Evolutionary conservation across 148 eudicot species (phyloP), one percentile per base, ranked within the genome.

Genomic region (Dianthus caryophyllus): DNA sequence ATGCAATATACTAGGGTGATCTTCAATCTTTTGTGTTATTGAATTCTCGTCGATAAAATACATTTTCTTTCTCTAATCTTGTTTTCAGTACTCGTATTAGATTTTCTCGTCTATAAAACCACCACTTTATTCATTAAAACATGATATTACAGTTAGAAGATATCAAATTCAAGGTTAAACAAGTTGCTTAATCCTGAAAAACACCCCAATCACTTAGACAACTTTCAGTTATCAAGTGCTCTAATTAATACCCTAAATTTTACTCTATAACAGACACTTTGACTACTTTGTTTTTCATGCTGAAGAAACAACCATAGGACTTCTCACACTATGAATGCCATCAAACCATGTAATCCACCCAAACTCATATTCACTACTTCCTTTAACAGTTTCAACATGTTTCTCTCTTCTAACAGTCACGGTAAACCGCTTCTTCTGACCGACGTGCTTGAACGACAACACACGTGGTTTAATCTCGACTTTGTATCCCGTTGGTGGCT

Each of bases 331-430:
- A 59, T 89, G 91, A 31, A 81, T 11, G 21, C 94, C 87, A 71
- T 87, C 97, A 43, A 27, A 72, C 97, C 91, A 90, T 46, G 83
- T 71, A 17, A 61, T 59, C 91, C 86, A 84, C 46, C 97, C 97
- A 70, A 88, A 90, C 9, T 71, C 67, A 46, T 86, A 80, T 77
- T 60, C 67, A 7, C 49, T 39, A 8, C 75, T 66, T 8, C 9
- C 63, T 13, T 18, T 20, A 44, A 39, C 59, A 7, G 11, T 10
- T 6, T 24, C n/a, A 13, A 6, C 15, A 6, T 71, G 66, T 6
- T 4, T 21, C 25, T 78, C 68, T 66, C 74, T 77, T 69, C 76
- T 72, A 0, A 91, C 83, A 11, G 81, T 84, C 31, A 91, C 73
- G 20, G 67, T 83, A 73, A 91, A 91, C 9, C 75, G 84, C 74